phyloP scores from a whole-genome alignment of 805 yeast species.

The Ascoidea asiatica region DNA sequence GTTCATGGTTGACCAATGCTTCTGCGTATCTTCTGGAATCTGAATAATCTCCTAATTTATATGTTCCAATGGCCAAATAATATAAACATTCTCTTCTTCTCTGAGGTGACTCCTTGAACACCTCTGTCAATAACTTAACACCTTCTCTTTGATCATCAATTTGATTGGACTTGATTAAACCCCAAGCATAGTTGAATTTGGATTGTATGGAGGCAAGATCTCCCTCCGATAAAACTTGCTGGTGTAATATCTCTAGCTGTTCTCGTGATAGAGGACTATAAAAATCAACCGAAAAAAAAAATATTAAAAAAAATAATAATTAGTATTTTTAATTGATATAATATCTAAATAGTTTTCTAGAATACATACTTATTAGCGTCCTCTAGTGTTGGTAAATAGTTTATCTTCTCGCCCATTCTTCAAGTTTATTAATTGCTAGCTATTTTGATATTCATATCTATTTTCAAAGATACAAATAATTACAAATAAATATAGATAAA shows the following conservation, averaged over 20 bases:
- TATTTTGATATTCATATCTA: no score
- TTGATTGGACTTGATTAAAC: constrained; percentile 59
- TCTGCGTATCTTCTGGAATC: constrained; percentile 82
- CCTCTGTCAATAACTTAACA: constrained; percentile 53
- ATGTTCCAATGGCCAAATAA: constrained; percentile 78
- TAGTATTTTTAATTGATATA: no score
- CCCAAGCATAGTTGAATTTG: constrained; percentile 94
- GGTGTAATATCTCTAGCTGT: constrained; percentile 61
- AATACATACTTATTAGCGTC: background rate
- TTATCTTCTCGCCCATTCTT: background rate
- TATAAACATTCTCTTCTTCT: constrained; percentile 84
- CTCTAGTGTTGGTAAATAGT: background rate
- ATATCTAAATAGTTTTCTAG: no score
- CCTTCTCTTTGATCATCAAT: constrained; percentile 66
- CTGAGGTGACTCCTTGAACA: constrained; percentile 62
- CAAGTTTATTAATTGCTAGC: no score
- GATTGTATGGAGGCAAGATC: constrained; percentile 75
- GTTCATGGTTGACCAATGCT: constrained; percentile 63
- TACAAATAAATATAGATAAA: no score
- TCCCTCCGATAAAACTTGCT: constrained; percentile 70
- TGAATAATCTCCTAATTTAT: constrained; percentile 74
- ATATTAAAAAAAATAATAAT: no score
- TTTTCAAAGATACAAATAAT: no score
- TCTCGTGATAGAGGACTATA: constrained; percentile 48
- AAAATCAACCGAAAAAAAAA: no score